Conservation (phyloP, 2,329 filamentous ascomycete species). For the Diaporthe sp. region DNA sequence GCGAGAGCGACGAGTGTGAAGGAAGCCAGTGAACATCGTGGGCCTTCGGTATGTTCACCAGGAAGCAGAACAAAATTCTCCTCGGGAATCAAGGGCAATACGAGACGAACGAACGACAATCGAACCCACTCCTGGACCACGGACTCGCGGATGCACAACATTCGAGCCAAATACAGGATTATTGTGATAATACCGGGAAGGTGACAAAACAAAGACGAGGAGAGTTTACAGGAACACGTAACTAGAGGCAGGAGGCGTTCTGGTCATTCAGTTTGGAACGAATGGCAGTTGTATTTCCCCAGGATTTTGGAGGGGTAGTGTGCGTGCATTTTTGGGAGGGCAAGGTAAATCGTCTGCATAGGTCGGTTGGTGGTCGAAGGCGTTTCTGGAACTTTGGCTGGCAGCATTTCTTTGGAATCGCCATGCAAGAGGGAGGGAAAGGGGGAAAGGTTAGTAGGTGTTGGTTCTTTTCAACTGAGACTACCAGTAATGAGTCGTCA, state of each 20-base stretch:
- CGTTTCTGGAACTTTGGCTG: conserved; percentile 7
- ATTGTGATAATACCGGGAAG: neutral
- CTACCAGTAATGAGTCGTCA: neutral
- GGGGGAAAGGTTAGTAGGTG: neutral
- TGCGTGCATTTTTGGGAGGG: conserved; percentile 9
- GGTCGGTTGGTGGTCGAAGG: conserved; percentile 4
- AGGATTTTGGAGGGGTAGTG: neutral
- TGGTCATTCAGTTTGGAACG: conserved; percentile 13
- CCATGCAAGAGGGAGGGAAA: neutral
- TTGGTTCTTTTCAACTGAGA: neutral
- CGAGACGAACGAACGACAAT: neutral
- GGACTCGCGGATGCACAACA: neutral
- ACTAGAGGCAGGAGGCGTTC: conserved; percentile 15
- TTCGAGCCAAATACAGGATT: neutral
- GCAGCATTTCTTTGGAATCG: neutral
- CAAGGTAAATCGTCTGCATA: neutral
- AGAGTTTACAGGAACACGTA: conserved; percentile 5
- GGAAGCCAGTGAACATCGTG: neutral
- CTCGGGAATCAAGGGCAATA: neutral
- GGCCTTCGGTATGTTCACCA: neutral
- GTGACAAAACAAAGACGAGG: neutral
- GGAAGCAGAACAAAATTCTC: neutral
- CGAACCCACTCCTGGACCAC: neutral
- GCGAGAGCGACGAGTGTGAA: neutral
- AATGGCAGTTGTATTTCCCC: conserved; percentile 11